These are phyloP conservation scores for Pestalotiopsis sp. DNA, from an alignment of 2,329 filamentous ascomycete genomes.

Conservation along the genomic window DNA sequence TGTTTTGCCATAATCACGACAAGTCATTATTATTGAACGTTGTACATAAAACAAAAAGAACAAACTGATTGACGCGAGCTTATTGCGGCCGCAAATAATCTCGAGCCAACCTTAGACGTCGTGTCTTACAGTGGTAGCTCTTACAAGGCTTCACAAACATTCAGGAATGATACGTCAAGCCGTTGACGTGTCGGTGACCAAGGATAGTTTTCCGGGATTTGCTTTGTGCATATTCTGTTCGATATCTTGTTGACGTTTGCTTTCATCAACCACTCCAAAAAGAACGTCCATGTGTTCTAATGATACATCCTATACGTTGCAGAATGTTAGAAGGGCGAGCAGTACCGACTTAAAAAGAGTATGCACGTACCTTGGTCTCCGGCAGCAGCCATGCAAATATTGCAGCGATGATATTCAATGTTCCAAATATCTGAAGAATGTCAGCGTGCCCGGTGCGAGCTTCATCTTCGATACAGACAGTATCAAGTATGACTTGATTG, in stretches of 20 bases:
- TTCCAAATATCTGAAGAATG: not conserved
- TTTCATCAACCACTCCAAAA: slow-evolving; percentile 2
- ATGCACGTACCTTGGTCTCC: not conserved
- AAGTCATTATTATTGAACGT: no score
- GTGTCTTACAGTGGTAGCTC: not conserved
- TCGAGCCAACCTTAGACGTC: no score
- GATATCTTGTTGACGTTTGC: slow-evolving; percentile 2
- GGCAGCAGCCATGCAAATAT: slow-evolving; percentile 2
- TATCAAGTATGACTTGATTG: not conserved
- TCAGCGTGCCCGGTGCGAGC: not conserved
- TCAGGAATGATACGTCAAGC: not conserved
- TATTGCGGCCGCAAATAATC: no score
- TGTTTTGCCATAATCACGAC: no score
- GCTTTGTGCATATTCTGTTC: not conserved
- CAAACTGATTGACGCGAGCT: no score
- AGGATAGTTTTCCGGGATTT: not conserved
- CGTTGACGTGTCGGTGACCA: not conserved
- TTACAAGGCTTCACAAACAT: not conserved
- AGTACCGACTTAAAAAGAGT: not conserved
- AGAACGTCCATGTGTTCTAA: slow-evolving; percentile 3
- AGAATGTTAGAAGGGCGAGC: not conserved
- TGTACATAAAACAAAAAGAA: no score
- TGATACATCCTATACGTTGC: not conserved
- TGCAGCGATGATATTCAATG: not conserved
- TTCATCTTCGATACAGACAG: not conserved